Base-by-base conservation (phyloP, 1,284 basidiomycete species). In the Marasmius fiardii region DNA sequence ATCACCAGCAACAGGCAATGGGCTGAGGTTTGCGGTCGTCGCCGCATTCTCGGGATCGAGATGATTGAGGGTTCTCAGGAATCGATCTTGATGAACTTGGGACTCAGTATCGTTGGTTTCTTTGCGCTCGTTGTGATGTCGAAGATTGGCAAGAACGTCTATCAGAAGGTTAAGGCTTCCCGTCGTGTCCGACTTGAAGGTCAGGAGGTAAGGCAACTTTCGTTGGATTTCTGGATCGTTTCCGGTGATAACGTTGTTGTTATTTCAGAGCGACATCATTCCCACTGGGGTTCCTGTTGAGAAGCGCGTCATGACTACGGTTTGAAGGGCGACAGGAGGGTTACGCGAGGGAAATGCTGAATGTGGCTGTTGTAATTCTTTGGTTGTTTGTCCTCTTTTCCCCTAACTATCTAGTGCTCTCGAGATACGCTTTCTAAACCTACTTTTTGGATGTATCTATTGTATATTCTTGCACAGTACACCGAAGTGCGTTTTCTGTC, bases 1-100 rank as follows among this genome's bases (percentile, higher is more conserved):
- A 83, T 89, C 73, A 79, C 77, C 54, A 83, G 79, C 69, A 86
- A 86, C 76, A 78, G 74, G 68, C 78, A 88, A 65, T 89, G 86
- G 86, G 79, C 77, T 58, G 73, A 81, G 45, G 75, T 78, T 47
- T 88, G 86, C 72, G 74, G 74, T 11, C 33, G 26, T 7, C 56
- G 61, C 69, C 52, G 68, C 69, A 48, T 59, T 69, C 37, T 70
- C 74, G 63, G 70, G 69, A 56, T 31, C 16, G 65, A 66, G 53
- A 68, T 76, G 49, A 59, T 65, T 24, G 63, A 66, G 28, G 62
- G 65, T 35, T 60, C 69, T 23, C 61, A 62, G 58, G 65, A 67
- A 53, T 73, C 70, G 55, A 70, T 72, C 48, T 70, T 74, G 54
- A 72, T 77, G 64, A 74, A 75, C 58, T 74, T 74, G 49, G 73